These are phyloP conservation scores for Medicago truncatula DNA, from an alignment of 306 rosid species.

Conservation along the genomic window DNA sequence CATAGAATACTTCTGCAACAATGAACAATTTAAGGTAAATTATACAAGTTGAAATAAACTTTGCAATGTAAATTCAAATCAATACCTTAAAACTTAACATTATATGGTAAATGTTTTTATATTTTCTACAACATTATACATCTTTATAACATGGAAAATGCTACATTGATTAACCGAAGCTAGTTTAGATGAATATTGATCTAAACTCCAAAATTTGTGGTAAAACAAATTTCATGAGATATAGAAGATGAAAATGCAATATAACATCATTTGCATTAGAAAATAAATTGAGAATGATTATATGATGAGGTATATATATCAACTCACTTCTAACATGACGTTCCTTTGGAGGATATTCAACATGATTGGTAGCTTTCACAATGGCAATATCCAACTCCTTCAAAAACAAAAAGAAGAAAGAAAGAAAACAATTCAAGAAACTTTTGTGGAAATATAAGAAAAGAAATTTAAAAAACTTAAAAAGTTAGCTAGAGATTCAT, in stretches of 20 bases:
- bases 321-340: conserved; percentile 94
- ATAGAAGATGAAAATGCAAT: not conserved
- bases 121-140: not conserved
- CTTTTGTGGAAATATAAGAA: not conserved
- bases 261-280: not conserved
- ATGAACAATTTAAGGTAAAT: conserved; percentile 27
- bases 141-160: conserved; percentile 1
- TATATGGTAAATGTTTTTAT: not conserved
- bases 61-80: conserved; percentile 28
- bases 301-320: not conserved
- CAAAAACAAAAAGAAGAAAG: conserved; percentile 28
- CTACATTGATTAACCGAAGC: not conserved
- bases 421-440: not conserved
- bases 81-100: not conserved
- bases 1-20: conserved; percentile 70
- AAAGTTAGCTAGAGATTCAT: not conserved
- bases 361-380: conserved; percentile 95
- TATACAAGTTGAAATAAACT: not conserved
- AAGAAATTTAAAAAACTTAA: not conserved
- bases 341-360: conserved; percentile 93
- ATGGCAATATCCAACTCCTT: conserved; percentile 97
- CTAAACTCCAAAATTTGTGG: not conserved
- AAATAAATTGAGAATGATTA: conserved; percentile 18
- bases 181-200: conserved; percentile 1
- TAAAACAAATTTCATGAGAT: conserved; percentile 31